Percentiles rank a stretch among this genome's conserved stretches.
These are phyloP conservation scores for Sugiyamaella japonica DNA, from an alignment of 1,139 yeast species.

Conservation along the genomic window DNA sequence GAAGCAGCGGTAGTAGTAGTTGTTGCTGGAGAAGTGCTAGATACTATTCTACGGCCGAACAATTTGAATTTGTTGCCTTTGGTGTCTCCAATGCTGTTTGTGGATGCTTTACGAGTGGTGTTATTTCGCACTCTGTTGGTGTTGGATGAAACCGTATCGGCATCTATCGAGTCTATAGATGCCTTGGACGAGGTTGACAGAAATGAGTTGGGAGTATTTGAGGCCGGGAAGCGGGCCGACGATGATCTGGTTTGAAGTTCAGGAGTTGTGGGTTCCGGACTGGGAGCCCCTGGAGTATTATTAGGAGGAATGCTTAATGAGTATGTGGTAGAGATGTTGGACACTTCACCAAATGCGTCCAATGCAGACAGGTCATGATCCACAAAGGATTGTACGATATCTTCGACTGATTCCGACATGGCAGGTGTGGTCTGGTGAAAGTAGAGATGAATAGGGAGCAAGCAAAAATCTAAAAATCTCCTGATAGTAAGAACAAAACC, in stretches of 20 bases:
- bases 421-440: background rate
- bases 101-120: slow-evolving; percentile 8
- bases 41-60: slow-evolving; percentile 23
- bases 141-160: background rate
- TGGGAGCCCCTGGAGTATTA: background rate
- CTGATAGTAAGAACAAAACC: too few species aligned
- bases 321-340: slow-evolving; percentile 4
- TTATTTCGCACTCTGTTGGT: background rate
- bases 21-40: slow-evolving; percentile 15
- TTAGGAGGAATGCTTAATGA: slow-evolving; percentile 8
- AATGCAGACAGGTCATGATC: slow-evolving; percentile 30
- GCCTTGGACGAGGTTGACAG: slow-evolving; percentile 6
- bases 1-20: background rate
- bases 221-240: background rate
- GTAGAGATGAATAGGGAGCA: background rate
- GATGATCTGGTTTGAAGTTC: background rate
- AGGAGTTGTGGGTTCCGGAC: background rate
- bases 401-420: slow-evolving; percentile 27
- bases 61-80: slow-evolving; percentile 18
- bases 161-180: slow-evolving; percentile 14
- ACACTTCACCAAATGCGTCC: slow-evolving; percentile 29
- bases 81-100: slow-evolving; percentile 3
- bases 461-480: background rate
- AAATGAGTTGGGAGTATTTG: slow-evolving; percentile 11
- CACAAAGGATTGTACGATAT: slow-evolving; percentile 30